Conservation (phyloP, 2,329 filamentous ascomycete species). For the Zymoseptoria passerinii region DNA sequence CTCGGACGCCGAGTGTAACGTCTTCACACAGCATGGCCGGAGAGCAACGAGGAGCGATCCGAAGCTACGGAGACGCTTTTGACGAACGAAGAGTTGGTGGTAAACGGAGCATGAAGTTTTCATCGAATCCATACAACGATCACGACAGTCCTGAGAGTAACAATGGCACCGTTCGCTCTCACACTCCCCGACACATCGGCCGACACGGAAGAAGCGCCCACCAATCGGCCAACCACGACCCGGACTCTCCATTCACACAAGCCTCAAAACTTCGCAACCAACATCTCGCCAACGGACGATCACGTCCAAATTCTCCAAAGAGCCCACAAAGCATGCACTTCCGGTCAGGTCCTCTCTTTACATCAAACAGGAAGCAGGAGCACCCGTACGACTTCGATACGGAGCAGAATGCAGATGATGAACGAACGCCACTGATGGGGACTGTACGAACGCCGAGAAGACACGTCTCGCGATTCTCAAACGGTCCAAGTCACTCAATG, state of each 20-base stretch:
- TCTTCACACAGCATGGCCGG: slow-evolving; percentile 66
- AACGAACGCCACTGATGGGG: slow-evolving; percentile 71
- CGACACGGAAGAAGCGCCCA: slow-evolving; percentile 66
- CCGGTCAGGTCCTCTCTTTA: slow-evolving; percentile 28
- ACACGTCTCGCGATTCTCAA: slow-evolving; percentile 33
- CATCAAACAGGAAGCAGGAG: slow-evolving; percentile 46
- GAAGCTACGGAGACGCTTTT: slow-evolving; percentile 61
- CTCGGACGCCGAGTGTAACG: slow-evolving; percentile 86
- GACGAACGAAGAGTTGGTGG: slow-evolving; percentile 54
- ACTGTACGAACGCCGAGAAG: slow-evolving; percentile 14
- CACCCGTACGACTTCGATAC: slow-evolving; percentile 66
- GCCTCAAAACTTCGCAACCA: slow-evolving; percentile 56
- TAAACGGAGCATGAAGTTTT: slow-evolving; percentile 96
- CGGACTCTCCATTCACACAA: slow-evolving; percentile 69
- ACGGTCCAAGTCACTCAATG: slow-evolving; percentile 46
- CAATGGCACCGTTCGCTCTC: slow-evolving; percentile 40
- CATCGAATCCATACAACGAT: slow-evolving; percentile 58
- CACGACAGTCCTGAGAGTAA: slow-evolving; percentile 39
- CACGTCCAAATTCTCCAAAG: slow-evolving; percentile 59
- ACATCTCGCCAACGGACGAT: slow-evolving; percentile 34
- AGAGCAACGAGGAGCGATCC: slow-evolving; percentile 43
- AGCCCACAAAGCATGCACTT: slow-evolving; percentile 42
- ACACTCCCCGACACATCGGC: slow-evolving; percentile 72
- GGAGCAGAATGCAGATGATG: slow-evolving; percentile 74
- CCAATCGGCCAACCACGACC: slow-evolving; percentile 63